These are phyloP conservation scores for Backusella tuberculispora DNA, from an alignment of 192 early-diverging fungal species.

Conservation along the genomic window DNA sequence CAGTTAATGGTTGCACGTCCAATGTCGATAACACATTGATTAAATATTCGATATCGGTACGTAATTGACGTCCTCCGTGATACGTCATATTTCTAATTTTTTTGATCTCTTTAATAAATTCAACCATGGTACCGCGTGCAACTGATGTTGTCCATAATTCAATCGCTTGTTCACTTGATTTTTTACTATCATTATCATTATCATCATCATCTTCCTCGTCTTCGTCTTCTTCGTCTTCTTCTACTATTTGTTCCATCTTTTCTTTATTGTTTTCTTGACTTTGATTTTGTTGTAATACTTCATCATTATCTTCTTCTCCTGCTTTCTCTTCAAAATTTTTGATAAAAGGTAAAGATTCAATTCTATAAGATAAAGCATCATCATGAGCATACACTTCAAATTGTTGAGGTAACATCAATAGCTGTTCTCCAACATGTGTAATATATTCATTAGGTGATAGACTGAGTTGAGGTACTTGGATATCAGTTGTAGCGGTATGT, in stretches of 20 bases:
- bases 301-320: slow-evolving; percentile 30
- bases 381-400: slow-evolving; percentile 67
- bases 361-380: slow-evolving; percentile 50
- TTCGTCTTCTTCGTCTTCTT: slow-evolving; percentile 20
- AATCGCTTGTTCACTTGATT: slow-evolving; percentile 48
- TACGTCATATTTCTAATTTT: slow-evolving; percentile 46
- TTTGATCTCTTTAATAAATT: slow-evolving; percentile 43
- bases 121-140: slow-evolving; percentile 61
- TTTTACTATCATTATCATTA: slow-evolving; percentile 44
- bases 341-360: slow-evolving; percentile 46
- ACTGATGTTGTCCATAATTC: slow-evolving; percentile 67
- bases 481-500: slow-evolving; percentile 17
- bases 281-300: not conserved
- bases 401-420: slow-evolving; percentile 69
- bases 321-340: not conserved
- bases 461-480: slow-evolving; percentile 50
- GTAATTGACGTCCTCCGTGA: slow-evolving; percentile 60
- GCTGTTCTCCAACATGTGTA: slow-evolving; percentile 66
- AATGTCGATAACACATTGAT: slow-evolving; percentile 48
- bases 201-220: slow-evolving; percentile 41
- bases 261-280: slow-evolving; percentile 24
- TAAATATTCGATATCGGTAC: slow-evolving; percentile 68
- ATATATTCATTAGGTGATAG: slow-evolving; percentile 70
- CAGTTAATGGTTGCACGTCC: slow-evolving; percentile 31
- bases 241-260: slow-evolving; percentile 28